Base-by-base conservation (phyloP, 2,329 filamentous ascomycete genomes). In the Cladophialophora yegresii region DNA sequence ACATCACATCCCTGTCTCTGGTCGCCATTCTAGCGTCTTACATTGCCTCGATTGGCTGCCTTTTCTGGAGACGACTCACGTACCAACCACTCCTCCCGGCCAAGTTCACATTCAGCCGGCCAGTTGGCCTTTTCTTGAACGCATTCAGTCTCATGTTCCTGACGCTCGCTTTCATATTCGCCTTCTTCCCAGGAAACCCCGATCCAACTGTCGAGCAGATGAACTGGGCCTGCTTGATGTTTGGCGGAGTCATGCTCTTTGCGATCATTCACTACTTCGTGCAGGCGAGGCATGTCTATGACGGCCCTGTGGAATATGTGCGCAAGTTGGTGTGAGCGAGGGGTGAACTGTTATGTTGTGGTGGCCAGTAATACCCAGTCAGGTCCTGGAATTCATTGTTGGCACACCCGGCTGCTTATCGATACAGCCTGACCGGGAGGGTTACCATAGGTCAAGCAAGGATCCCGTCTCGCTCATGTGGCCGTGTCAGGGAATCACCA, bases 11-110 rank as follows among this genome's bases (percentile, higher is more conserved):
- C 1, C 73, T 81, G 7, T 73, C 72, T 6, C 72, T 75, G 10
- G 75, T 71, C 23, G 75, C 78, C 2, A 70, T 78, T 12, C 71
- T 82, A 28, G 72, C 72, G 7, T 75, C 80, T 4, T 79, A 79
- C 64, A 75, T 78, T 49, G 69, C 76, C 62, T 73, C 73, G 22
- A 77, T 78, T 54, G 71, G 72, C 50, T 75, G 72, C 62, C 43
- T 79, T 2, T 67, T 77, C 40, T 71, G 75, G 65, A 74, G 74
- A 57, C 75, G 79, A 4, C 56, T 80, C 36, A 71, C 69, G 1
- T 67, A 71, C 16, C 69, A 75, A 30, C 70, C 73, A 0, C 70
- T 81, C 0, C 77, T 77, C 0, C 73, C 71, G 0, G 72, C 73
- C 8, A 72, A 74, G 26, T 81, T 74, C 76, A 74, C 68, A 45